A percentile compares a stretch with the other conserved stretches of the same genome.
Conservation (phyloP, 1,284 basidiomycete genomes). For the Salmacisia buchloeana region DNA sequence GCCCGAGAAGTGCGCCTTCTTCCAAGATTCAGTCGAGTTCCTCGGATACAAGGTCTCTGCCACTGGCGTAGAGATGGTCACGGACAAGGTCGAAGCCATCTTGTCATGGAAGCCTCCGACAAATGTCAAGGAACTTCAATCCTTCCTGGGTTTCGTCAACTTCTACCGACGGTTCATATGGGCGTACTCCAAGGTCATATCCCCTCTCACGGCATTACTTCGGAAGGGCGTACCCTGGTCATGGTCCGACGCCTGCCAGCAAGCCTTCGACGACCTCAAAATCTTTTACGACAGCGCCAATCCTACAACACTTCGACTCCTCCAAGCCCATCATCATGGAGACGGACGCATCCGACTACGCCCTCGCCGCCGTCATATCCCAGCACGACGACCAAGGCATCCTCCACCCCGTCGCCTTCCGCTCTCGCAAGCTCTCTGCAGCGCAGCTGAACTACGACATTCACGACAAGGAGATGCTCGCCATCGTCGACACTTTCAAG, state of each 20-base stretch:
- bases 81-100: conserved; percentile 52
- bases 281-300: conserved; percentile 46
- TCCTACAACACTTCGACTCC: conserved; percentile 52
- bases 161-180: conserved; percentile 54
- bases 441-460: conserved; percentile 18
- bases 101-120: conserved; percentile 52
- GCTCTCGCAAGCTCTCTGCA: conserved; percentile 21
- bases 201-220: conserved; percentile 40
- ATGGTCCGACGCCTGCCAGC: conserved; percentile 35
- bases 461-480: conserved; percentile 18
- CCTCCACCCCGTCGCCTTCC: conserved; percentile 9
- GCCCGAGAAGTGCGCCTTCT: conserved; percentile 12
- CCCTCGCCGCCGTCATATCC: conserved; percentile 41
- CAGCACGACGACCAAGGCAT: conserved; percentile 11
- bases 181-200: conserved; percentile 49
- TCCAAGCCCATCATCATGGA: conserved; percentile 35
- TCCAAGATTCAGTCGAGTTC: conserved; percentile 48
- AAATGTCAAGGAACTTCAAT: conserved; percentile 44
- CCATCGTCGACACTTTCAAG: conserved; percentile 9
- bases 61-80: conserved; percentile 52
- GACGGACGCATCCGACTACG: conserved; percentile 46
- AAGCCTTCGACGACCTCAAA: conserved; percentile 53
- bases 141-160: conserved; percentile 53
- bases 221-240: background rate
- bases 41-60: conserved; percentile 52